Evolutionary conservation across 768 basidiomycete genomes (phyloP).

Genomic region (Trametes coccinea): DNA sequence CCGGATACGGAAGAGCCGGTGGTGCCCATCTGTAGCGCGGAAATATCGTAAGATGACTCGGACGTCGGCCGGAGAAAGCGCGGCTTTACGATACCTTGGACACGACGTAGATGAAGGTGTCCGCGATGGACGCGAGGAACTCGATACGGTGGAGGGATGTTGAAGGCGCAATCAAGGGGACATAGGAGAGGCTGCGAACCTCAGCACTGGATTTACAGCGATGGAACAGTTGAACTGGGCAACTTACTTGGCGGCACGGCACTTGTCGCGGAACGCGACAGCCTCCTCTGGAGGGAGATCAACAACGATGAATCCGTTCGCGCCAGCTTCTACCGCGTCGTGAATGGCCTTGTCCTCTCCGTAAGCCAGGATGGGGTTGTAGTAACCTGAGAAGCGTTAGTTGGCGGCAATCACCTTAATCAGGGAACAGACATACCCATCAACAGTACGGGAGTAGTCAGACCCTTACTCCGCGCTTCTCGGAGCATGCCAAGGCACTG

Average conservation of each 20-base stretch:
- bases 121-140: constrained; percentile 91
- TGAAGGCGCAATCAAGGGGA: constrained; percentile 94
- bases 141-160: constrained; percentile 85
- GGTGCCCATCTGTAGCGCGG: constrained; percentile 84
- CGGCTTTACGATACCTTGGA: constrained; percentile 62
- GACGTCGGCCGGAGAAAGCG: background rate
- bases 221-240: background rate
- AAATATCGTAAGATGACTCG: background rate
- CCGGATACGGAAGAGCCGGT: constrained; percentile 86
- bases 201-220: background rate
- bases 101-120: constrained; percentile 98
- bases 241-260: constrained; percentile 74
- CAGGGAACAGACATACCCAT: constrained; percentile 63
- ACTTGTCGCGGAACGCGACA: constrained; percentile 84
- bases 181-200: constrained; percentile 76
- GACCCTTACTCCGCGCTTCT: constrained; percentile 79
- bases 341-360: constrained; percentile 93
- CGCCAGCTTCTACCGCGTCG: constrained; percentile 87
- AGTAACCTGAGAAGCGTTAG: constrained; percentile 68
- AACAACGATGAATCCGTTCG: constrained; percentile 97
- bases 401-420: background rate
- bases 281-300: constrained; percentile 99
- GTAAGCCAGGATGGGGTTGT: constrained; percentile 93
- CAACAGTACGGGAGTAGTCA: constrained; percentile 84
- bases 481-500: constrained; percentile 72